A percentile compares a stretch with the other conserved stretches of the same genome.
Evolutionary conservation across 371 early-diverging fungal genomes (phyloP).

Genomic region (Cokeromyces recurvatus): DNA sequence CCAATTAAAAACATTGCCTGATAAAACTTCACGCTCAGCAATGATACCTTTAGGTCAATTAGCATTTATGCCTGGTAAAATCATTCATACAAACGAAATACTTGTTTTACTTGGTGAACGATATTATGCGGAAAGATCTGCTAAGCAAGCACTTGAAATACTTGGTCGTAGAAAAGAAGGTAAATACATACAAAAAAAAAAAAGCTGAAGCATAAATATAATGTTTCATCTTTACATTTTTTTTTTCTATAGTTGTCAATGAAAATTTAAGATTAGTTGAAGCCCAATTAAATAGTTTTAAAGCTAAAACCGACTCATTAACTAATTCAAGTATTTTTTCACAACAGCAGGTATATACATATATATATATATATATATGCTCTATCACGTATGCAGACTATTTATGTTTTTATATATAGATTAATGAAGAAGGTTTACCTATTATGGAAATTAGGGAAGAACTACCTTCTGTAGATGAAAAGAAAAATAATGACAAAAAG

Average conservation of each 20-base stretch:
- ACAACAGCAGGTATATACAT: not conserved
- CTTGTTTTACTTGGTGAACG: conserved; percentile 83
- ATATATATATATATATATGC: too few species aligned
- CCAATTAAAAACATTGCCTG: conserved; percentile 48
- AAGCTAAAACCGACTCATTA: conserved; percentile 23
- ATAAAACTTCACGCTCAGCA: conserved; percentile 44
- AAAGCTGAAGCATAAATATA: too few species aligned
- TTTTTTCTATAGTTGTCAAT: conserved; percentile 46
- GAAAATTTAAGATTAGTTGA: conserved; percentile 55
- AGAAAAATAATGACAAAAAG: conserved; percentile 15
- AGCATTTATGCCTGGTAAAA: conserved; percentile 86
- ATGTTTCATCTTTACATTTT: too few species aligned
- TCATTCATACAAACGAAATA: conserved; percentile 88
- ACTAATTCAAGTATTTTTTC: conserved; percentile 11
- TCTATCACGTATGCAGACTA: too few species aligned
- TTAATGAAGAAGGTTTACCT: conserved; percentile 81
- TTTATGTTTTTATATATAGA: too few species aligned
- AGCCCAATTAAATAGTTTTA: conserved; percentile 46
- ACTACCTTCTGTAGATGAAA: conserved; percentile 31
- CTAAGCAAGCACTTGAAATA: conserved; percentile 70
- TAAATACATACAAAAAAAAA: conserved; percentile 20
- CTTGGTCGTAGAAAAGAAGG: conserved; percentile 67
- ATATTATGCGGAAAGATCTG: conserved; percentile 85
- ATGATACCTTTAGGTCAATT: conserved; percentile 79
- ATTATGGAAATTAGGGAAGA: conserved; percentile 86